Evolutionary conservation across 345 rosid genomes (phyloP).

Genomic region (Pelargonium nanum): DNA sequence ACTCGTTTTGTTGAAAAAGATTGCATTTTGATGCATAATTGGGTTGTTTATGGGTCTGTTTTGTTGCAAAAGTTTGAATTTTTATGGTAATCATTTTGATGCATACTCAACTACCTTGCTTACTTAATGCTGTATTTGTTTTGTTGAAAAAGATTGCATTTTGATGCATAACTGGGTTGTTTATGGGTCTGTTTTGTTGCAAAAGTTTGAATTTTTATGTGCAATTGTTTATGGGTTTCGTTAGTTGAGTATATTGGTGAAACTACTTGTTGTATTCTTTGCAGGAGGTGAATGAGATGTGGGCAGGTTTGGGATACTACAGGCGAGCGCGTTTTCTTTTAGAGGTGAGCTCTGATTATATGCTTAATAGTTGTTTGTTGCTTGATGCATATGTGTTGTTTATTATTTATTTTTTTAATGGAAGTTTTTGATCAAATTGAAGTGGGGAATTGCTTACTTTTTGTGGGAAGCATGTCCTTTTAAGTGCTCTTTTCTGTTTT

Average conservation of each 20-base stretch:
- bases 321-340: conserved; percentile 82
- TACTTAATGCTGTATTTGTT: no score
- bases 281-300: conserved; percentile 95
- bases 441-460: neutral
- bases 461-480: neutral
- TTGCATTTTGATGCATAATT: neutral
- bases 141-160: neutral
- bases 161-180: neutral
- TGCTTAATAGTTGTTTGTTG: neutral
- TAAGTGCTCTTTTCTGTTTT: neutral
- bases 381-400: neutral
- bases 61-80: neutral
- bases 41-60: neutral
- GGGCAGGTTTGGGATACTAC: conserved; percentile 95
- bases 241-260: neutral
- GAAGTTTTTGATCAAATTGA: neutral
- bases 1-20: neutral
- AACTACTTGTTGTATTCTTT: neutral
- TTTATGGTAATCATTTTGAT: neutral
- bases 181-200: neutral
- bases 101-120: neutral
- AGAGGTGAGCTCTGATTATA: conserved; percentile 41
- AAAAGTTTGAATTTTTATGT: neutral
- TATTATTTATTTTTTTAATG: no score
- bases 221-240: neutral